Conservation (phyloP, 1,284 basidiomycete species). For the Sphaerobolus stellatus region DNA sequence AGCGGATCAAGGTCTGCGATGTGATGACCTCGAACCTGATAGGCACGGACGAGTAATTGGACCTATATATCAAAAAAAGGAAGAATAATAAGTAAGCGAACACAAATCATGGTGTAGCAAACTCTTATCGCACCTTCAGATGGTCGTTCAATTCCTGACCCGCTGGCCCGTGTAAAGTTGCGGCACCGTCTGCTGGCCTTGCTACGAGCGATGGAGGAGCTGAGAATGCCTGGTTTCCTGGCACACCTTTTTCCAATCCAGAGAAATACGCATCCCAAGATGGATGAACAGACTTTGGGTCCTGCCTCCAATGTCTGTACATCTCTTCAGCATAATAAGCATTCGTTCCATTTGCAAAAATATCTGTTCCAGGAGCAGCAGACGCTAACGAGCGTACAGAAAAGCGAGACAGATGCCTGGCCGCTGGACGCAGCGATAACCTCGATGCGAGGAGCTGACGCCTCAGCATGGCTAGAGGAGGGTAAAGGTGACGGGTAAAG, state of each 20-base stretch:
- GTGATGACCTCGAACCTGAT: conserved; percentile 98
- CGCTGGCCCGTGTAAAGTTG: conserved; percentile 70
- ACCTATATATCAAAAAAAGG: no score
- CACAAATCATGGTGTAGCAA: not conserved
- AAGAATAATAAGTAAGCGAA: conserved; percentile 6
- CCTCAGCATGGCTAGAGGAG: conserved; percentile 8
- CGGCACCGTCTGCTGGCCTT: conserved; percentile 76
- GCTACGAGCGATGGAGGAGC: conserved; percentile 75
- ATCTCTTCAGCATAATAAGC: conserved; percentile 88
- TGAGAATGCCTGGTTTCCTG: conserved; percentile 81
- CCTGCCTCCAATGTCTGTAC: conserved; percentile 86
- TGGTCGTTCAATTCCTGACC: conserved; percentile 87
- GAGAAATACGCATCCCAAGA: conserved; percentile 97
- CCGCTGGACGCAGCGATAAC: not conserved
- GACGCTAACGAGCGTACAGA: conserved; percentile 46
- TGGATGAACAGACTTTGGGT: conserved; percentile 89
- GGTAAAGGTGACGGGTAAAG: not conserved
- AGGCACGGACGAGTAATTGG: conserved; percentile 95
- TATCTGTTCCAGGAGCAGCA: conserved; percentile 54
- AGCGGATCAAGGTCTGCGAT: conserved; percentile 95
- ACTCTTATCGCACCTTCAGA: conserved; percentile 68
- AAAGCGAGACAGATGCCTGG: not conserved
- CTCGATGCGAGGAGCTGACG: conserved; percentile 7
- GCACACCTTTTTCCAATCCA: conserved; percentile 87
- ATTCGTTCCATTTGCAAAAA: conserved; percentile 90